Percentiles rank a stretch among this genome's conserved stretches.
Conservation (phyloP, 805 yeast species). For the Saccharomyces kudriavzevii region DNA sequence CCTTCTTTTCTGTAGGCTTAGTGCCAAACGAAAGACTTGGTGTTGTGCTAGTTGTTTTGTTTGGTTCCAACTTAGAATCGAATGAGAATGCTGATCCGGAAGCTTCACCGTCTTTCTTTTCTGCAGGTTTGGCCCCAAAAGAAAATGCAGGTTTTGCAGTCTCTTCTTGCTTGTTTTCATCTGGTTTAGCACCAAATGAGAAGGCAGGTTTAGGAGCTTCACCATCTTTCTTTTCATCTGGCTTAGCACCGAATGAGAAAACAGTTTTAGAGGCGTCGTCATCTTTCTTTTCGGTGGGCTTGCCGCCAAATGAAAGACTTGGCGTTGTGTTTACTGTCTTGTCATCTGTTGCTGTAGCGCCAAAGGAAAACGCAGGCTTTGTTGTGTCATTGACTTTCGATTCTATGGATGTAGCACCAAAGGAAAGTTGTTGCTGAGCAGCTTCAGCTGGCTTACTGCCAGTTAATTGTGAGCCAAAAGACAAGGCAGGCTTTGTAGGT, state of each 20-base stretch:
- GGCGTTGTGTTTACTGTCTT: constrained; percentile 3
- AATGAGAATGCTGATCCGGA: constrained; percentile 16
- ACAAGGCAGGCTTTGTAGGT: constrained; percentile 12
- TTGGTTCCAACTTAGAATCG: constrained; percentile 12
- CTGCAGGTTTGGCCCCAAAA: constrained; percentile 12
- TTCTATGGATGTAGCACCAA: constrained; percentile 2
- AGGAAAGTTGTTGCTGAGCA: constrained; percentile 3
- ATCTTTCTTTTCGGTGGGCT: constrained; percentile 2
- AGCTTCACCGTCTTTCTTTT: constrained; percentile 7
- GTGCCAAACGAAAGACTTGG: constrained; percentile 13
- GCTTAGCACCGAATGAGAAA: constrained; percentile 11
- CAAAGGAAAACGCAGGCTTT: constrained; percentile 11
- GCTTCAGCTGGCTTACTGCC: constrained; percentile 1
- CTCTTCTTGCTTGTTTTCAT: constrained; percentile 5
- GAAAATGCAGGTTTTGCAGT: constrained; percentile 10
- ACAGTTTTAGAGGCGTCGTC: constrained; percentile 6
- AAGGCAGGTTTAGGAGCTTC: constrained; percentile 10
- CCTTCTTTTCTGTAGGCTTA: constrained; percentile 3
- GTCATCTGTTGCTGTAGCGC: constrained; percentile 2
- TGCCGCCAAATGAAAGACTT: background rate
- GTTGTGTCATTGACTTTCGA: constrained; percentile 3
- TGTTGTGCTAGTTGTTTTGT: constrained; percentile 1
- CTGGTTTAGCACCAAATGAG: constrained; percentile 13
- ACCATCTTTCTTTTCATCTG: background rate
- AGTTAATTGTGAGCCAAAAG: constrained; percentile 9